These are phyloP conservation scores for Amylocarpus encephaloides DNA, from an alignment of 2,329 filamentous ascomycete species.

Conservation along the genomic window DNA sequence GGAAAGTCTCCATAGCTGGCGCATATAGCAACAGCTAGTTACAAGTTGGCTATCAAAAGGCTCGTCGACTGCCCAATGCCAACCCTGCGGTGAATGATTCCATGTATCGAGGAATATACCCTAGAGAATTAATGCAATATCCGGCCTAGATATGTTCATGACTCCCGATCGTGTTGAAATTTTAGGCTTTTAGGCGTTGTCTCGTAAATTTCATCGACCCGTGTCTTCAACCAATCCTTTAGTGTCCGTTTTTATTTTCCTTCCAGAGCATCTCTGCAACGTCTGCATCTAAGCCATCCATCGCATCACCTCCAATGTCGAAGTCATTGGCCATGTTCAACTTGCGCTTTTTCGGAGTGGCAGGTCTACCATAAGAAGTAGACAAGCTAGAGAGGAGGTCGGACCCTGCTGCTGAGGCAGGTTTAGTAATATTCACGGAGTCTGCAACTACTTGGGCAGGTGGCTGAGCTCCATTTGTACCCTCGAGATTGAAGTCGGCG, in stretches of 20 bases:
- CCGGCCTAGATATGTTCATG: no score
- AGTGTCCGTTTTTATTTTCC: slow-evolving; percentile 14
- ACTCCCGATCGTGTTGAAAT: no score
- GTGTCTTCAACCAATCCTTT: not conserved
- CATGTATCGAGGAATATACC: no score
- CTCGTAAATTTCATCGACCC: no score
- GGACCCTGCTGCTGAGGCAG: slow-evolving; percentile 29
- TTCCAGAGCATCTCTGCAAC: slow-evolving; percentile 50
- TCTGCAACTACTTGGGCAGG: slow-evolving; percentile 3
- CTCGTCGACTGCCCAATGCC: no score
- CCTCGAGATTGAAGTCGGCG: slow-evolving; percentile 33
- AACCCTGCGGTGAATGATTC: no score
- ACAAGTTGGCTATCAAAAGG: no score
- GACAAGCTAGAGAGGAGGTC: slow-evolving; percentile 35
- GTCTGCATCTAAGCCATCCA: slow-evolving; percentile 53
- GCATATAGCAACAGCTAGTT: no score
- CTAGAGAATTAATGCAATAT: no score
- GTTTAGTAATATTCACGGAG: slow-evolving; percentile 6
- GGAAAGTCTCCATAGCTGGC: no score
- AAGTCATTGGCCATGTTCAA: slow-evolving; percentile 39
- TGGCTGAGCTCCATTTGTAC: slow-evolving; percentile 29
- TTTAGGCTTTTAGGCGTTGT: no score
- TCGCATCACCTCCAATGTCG: slow-evolving; percentile 42
- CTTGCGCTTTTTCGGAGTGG: slow-evolving; percentile 41
- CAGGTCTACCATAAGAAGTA: slow-evolving; percentile 29